Conservation (phyloP, 192 early-diverging fungal species). For the Gamsiella multidivaricata region DNA sequence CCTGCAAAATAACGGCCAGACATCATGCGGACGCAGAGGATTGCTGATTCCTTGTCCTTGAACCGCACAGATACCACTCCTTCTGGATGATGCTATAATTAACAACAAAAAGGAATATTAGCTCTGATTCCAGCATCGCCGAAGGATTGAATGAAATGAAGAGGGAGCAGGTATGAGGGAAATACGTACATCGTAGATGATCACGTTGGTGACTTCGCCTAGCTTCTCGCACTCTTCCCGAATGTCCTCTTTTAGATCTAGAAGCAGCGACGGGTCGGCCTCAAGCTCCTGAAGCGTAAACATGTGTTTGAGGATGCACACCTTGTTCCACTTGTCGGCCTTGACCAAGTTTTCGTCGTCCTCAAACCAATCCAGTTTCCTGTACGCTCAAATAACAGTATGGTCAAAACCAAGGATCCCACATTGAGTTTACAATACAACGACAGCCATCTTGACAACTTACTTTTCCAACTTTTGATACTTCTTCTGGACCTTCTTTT, state of each 20-base stretch:
- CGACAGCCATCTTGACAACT: neutral
- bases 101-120: neutral
- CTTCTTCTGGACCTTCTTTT: slow-evolving; percentile 72
- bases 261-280: slow-evolving; percentile 84
- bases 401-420: neutral
- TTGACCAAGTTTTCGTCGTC: slow-evolving; percentile 77
- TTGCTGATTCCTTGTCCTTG: slow-evolving; percentile 81
- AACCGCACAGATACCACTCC: slow-evolving; percentile 92
- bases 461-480: slow-evolving; percentile 83
- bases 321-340: slow-evolving; percentile 78
- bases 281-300: slow-evolving; percentile 91
- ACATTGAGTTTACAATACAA: neutral
- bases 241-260: slow-evolving; percentile 96
- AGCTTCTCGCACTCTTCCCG: slow-evolving; percentile 93
- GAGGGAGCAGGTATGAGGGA: neutral
- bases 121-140: too few relatives aligned
- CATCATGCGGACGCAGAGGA: slow-evolving; percentile 88
- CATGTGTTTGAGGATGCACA: slow-evolving; percentile 96
- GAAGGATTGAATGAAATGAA: neutral
- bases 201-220: slow-evolving; percentile 94
- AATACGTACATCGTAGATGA: slow-evolving; percentile 89
- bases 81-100: slow-evolving; percentile 71
- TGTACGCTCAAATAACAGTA: slow-evolving; percentile 37
- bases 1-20: slow-evolving; percentile 93
- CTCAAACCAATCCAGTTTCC: slow-evolving; percentile 89